Percentiles rank a stretch among this genome's conserved stretches.
Evolutionary conservation across 1,284 basidiomycete genomes (phyloP).

Genomic region (Pyrrhoderma lamaoense): DNA sequence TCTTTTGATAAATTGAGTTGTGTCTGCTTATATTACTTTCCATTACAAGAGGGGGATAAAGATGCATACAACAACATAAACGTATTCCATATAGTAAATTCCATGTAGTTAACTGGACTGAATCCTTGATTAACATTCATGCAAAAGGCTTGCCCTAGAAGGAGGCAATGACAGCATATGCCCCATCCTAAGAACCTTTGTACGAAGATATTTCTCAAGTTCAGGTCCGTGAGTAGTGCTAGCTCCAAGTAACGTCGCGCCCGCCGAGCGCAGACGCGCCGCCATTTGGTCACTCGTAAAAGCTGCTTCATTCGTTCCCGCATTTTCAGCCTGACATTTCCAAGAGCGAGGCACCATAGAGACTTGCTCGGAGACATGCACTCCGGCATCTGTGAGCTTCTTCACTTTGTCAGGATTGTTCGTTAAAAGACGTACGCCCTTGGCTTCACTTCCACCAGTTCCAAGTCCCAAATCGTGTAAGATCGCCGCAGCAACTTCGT

Average conservation of each 20-base stretch:
- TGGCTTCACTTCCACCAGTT: slow-evolving; percentile 28
- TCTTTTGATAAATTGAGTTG: background rate
- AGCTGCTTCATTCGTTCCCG: slow-evolving; percentile 10
- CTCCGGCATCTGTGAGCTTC: slow-evolving; percentile 79
- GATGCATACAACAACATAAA: no score
- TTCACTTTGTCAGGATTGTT: slow-evolving; percentile 98
- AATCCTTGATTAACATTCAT: no score
- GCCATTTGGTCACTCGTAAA: slow-evolving; percentile 26
- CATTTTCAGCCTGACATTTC: slow-evolving; percentile 33
- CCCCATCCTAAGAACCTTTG: slow-evolving; percentile 95
- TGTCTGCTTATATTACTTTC: no score
- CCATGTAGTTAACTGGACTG: no score
- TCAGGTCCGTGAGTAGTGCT: slow-evolving; percentile 79
- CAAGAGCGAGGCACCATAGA: slow-evolving; percentile 94
- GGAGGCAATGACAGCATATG: slow-evolving; percentile 72
- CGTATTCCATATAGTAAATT: no score
- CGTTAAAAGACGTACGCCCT: slow-evolving; percentile 79
- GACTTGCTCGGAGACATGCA: slow-evolving; percentile 79
- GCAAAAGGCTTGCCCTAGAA: no score
- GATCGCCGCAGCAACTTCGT: slow-evolving; percentile 89
- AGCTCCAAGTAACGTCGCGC: slow-evolving; percentile 82
- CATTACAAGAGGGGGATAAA: no score
- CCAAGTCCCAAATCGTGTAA: slow-evolving; percentile 77
- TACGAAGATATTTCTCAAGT: slow-evolving; percentile 91
- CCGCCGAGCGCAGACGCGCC: slow-evolving; percentile 32